Evolutionary conservation across 2,329 filamentous ascomycete genomes (phyloP).

Genomic region (Emergomyces africanus): DNA sequence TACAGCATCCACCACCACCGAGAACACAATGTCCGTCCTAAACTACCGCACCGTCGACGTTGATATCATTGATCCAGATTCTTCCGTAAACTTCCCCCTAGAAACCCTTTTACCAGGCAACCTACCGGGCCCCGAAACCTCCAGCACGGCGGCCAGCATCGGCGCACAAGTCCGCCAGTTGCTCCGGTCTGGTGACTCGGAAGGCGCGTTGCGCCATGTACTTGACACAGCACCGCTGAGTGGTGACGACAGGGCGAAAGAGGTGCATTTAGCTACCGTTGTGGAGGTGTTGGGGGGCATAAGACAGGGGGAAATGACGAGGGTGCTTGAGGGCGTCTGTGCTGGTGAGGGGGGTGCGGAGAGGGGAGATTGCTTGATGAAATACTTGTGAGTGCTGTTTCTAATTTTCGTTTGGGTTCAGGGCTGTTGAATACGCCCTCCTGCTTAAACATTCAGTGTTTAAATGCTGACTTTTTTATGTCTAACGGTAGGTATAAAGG

Average conservation of each 20-base stretch:
- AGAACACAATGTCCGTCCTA: conserved; percentile 31
- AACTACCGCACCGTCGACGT: conserved; percentile 87
- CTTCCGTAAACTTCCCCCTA: conserved; percentile 80
- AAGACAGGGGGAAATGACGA: conserved; percentile 89
- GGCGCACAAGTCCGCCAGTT: conserved; percentile 76
- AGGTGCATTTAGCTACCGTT: conserved; percentile 75
- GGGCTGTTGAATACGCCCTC: background rate
- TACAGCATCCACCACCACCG: conserved; percentile 1
- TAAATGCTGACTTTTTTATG: background rate
- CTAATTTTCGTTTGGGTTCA: background rate
- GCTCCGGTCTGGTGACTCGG: conserved; percentile 70
- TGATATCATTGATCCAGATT: conserved; percentile 81
- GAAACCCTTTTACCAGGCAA: conserved; percentile 67
- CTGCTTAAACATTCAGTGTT: background rate
- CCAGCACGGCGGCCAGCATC: conserved; percentile 65
- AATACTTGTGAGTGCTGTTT: conserved; percentile 64
- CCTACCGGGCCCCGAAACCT: conserved; percentile 53
- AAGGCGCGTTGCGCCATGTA: conserved; percentile 73
- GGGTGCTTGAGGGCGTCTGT: conserved; percentile 72
- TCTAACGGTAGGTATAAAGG: conserved; percentile 62
- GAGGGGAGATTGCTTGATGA: conserved; percentile 86
- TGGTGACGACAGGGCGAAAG: conserved; percentile 47
- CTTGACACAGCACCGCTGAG: conserved; percentile 70
- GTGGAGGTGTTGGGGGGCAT: conserved; percentile 92
- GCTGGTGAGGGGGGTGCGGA: conserved; percentile 66